Base-by-base conservation (phyloP, 176 grass and related monocot genomes). In the Juncus effusus region DNA sequence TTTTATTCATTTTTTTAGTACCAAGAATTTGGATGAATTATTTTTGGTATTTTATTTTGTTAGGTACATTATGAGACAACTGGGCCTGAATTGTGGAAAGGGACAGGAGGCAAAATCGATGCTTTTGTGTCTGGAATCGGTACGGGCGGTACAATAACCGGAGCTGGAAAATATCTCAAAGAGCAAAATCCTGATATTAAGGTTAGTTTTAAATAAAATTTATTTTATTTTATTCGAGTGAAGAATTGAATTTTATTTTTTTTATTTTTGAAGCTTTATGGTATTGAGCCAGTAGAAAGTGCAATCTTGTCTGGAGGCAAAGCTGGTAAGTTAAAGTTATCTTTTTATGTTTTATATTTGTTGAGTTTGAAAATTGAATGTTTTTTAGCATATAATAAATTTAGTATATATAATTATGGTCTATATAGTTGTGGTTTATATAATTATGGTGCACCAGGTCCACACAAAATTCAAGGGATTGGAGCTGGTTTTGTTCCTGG, bases 1-100 rank as follows among this genome's bases (percentile, higher is more conserved):
- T 28, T 1, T 28, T 28, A 28, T 28, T 47, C 44, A 47, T 6
- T 47, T 47, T 5, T 47, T 47, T 9, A 47, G 44, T 47, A 0
- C 65, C 36, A 51, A 64, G 44, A 47, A 47, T 47, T 47, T 47
- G 69, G 3, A 71, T 15, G 69, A 4, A 71, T 36, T 42, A 62
- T 74, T 62, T 59, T 72, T 60, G 56, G 40, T 79, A 54, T 54
- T 47, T 47, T 47, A 9, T 47, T 6, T 47, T 5, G 68, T 37
- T 70, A 94, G 85, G 77, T 94, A 71, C 85, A 94, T 71, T 94
- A 88, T 55, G 85, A 94, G 64, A 94, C 89, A 59, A 94, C 89
- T 1, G 89, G 85, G 16, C 89, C 89, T 51, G 89, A 94, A 73
- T 82, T 94, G 28, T 94, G 89, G 89, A 85, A 80, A 60, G 62